Percentiles rank a stretch among this genome's conserved stretches.
Conservation (phyloP, 78 protist genomes). For the Planoprotostelium fungivorum region DNA sequence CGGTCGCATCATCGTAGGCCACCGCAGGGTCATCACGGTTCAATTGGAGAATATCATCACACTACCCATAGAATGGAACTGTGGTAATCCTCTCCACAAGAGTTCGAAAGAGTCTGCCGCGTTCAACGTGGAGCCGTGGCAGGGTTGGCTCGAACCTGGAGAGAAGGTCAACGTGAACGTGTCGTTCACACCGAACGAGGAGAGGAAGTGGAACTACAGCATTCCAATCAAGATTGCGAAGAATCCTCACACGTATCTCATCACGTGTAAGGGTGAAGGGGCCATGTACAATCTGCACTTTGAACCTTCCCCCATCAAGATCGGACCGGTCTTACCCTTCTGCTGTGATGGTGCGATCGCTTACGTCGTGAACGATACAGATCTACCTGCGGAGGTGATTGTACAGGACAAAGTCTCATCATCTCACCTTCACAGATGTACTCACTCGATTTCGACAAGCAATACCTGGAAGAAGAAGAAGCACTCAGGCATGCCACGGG, state of each 20-base stretch:
- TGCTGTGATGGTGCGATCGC: background rate
- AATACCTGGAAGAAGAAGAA: slow-evolving; percentile 23
- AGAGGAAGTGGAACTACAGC: background rate
- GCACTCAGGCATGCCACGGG: background rate
- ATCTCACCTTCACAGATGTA: background rate
- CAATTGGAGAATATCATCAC: background rate
- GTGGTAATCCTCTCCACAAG: background rate
- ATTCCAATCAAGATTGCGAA: background rate
- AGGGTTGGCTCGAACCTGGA: background rate
- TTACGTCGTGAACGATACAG: slow-evolving; percentile 10
- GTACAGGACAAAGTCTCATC: background rate
- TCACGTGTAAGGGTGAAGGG: slow-evolving; percentile 1
- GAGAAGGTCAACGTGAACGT: background rate
- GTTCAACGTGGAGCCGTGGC: background rate
- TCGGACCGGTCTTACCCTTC: slow-evolving; percentile 34
- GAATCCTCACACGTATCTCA: background rate
- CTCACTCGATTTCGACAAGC: slow-evolving; percentile 24
- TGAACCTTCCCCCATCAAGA: background rate
- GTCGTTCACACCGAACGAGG: slow-evolving; percentile 7
- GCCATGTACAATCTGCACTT: background rate
- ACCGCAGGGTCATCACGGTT: background rate
- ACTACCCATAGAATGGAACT: background rate
- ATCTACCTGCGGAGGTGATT: slow-evolving; percentile 8
- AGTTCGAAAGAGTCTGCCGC: background rate
- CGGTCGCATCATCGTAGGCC: background rate